Evolutionary conservation across 139 green algal genomes (phyloP), one percentile per base, ranked within the genome.

Genomic region (Diplosphaera chodatii): DNA sequence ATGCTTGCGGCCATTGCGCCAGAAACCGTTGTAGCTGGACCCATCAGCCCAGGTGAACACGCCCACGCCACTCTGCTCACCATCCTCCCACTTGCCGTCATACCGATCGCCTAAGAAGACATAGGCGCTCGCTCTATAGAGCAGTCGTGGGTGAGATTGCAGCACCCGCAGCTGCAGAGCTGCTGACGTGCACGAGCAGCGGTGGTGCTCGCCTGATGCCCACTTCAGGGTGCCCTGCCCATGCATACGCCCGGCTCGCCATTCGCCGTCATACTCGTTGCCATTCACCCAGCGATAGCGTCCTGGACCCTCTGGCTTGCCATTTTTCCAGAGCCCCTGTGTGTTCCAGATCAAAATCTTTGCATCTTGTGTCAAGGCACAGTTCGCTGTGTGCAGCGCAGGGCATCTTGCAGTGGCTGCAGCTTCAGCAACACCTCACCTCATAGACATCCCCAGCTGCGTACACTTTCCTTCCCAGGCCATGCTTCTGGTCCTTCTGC

Each of bases 171-270:
- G n/a, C n/a, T n/a, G n/a, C n/a, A n/a, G n/a, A n/a, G n/a, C n/a
- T n/a, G n/a, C n/a, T n/a, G n/a, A n/a, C n/a, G n/a, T n/a, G n/a
- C n/a, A n/a, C n/a, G n/a, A n/a, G n/a, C n/a, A n/a, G n/a, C n/a
- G n/a, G n/a, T n/a, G n/a, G n/a, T n/a, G n/a, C n/a, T n/a, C n/a
- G 28, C 81, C 78, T 69, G 71, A 88, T n/a, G 68, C 73, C 92
- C 92, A 97, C n/a, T 86, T 84, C 67, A 96, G 95, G 8, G 88
- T 97, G 67, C 93, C 93, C 41, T 87, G 80, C 29, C 93, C 93
- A 56, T 89, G 74, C 89, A 97, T 95, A 18, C 65, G 74, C 22
- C 93, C 93, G 10, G 41, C 77, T 32, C 74, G 41, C 91, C 91
- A 98, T 71, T 97, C 90, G 0, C 91, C 91, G 55, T 95, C 86